Percentiles rank a stretch among this genome's conserved stretches.
phyloP scores from a whole-genome alignment of 176 grass and related monocot species.

The Alopecurus myosuroides region DNA sequence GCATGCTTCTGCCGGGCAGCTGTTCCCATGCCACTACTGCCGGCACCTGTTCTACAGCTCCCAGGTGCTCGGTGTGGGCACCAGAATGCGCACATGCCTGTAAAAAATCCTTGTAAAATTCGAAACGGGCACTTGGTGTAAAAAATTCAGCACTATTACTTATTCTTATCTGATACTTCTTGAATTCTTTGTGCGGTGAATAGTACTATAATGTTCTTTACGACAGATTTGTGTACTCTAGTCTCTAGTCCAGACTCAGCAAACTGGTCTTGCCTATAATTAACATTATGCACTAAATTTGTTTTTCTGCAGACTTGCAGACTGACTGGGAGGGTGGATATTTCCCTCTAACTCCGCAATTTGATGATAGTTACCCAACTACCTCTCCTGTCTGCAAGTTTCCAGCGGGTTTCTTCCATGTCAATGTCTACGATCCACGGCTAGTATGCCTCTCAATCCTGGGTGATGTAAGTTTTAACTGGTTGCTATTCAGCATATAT shows the following conservation, averaged over 20 bases:
- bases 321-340: slow-evolving; percentile 93
- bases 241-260: neutral
- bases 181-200: neutral
- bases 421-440: slow-evolving; percentile 68
- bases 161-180: neutral
- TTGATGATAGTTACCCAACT: slow-evolving; percentile 66
- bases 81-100: too few species aligned
- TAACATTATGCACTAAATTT: neutral
- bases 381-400: slow-evolving; percentile 74
- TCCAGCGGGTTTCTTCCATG: slow-evolving; percentile 73
- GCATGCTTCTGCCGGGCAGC: too few species aligned
- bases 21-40: too few species aligned
- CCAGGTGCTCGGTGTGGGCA: too few species aligned
- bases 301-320: slow-evolving; percentile 55
- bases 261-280: neutral
- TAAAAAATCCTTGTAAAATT: neutral
- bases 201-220: neutral
- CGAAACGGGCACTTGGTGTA: neutral
- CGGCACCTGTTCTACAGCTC: too few species aligned
- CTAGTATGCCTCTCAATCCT: slow-evolving; percentile 82
- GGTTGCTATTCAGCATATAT: neutral
- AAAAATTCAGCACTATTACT: neutral
- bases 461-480: slow-evolving; percentile 37
- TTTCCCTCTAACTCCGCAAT: slow-evolving; percentile 57
- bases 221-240: neutral